Evolutionary conservation across 164 flowering plant species (phyloP), one percentile per base, ranked within the genome.

Genomic region (Chimonanthus salicifolius): DNA sequence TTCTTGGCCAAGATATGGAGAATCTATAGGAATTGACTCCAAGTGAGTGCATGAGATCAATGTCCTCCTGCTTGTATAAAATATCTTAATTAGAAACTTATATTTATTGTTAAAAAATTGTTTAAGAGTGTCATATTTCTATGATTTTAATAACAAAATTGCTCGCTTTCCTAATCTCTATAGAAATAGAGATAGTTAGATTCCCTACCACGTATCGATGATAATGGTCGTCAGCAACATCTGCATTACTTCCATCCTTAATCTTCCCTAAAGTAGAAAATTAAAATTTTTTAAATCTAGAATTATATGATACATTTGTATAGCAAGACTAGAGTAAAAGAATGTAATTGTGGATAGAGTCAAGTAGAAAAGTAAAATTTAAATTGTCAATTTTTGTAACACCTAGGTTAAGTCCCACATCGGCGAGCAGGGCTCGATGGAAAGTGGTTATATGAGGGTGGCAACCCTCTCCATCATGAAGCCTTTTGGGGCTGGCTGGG

Each of bases 1-100:
- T 74, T 77, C 92, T 84, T 11, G 90, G 71, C 97, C 94, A 91
- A 45, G 94, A 87, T 18, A 90, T 85, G 3, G 97, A 89, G 78
- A 91, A 88, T 0, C 91, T 80, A 64, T 85, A 87, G 76, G 87
- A 79, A 43, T 85, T 87, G 64, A 85, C 85, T 66, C 90, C 92
- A 43, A 90, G 72, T 47, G 77, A 75, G 45, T 81, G 74, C 94
- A 91, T 87, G 21, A 91, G 79, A 58, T 84, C 86, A 49, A 88
- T 64, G 70, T 90, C 74, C 45, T 72, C 74, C 74, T 72, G 74
- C 48, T 44, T 20, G 58, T 45, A 7, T 44, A 8, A 44, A 44
- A 33, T 7, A 20, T 33, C 66, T 6, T 10, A 33, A 20, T 63
- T 6, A 63, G 43, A 33, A 18, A 2, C 4, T 11, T 18, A 18